phyloP scores from a whole-genome alignment of 129 eudicot species.

The Pulicaria dysenterica region DNA sequence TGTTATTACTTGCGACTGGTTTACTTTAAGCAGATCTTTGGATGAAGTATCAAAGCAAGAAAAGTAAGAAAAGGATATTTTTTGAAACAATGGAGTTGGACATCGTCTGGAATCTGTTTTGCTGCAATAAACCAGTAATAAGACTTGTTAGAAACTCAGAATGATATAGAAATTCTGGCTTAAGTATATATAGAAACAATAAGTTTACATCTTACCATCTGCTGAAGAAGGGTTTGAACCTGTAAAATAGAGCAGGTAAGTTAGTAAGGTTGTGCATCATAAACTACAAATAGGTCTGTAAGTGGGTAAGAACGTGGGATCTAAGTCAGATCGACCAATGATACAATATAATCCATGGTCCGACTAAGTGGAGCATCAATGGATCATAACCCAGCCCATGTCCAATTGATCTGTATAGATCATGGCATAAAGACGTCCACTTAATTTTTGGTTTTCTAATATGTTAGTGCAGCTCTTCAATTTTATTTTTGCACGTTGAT shows the following conservation, averaged over 20 bases:
- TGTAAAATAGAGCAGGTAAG: slow-evolving; percentile 29
- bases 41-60: not conserved
- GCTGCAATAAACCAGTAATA: slow-evolving; percentile 49
- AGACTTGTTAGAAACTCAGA: not conserved
- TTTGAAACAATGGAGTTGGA: slow-evolving; percentile 78
- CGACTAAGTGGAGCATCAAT: slow-evolving; percentile 1
- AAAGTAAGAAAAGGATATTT: slow-evolving; percentile 69
- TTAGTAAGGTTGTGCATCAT: not conserved
- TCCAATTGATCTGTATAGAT: not conserved
- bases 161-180: not conserved
- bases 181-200: not conserved
- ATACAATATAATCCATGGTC: slow-evolving; percentile 2
- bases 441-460: not conserved
- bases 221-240: slow-evolving; percentile 96
- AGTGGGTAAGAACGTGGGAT: not conserved
- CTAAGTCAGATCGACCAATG: not conserved
- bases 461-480: not conserved
- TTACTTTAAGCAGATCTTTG: not conserved
- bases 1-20: not conserved
- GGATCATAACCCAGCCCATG: not conserved
- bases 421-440: not conserved
- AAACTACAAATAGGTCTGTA: slow-evolving; percentile 5
- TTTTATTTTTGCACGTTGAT: not conserved
- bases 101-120: slow-evolving; percentile 91
- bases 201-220: slow-evolving; percentile 63